Evolutionary conservation across 2,329 filamentous ascomycete species (phyloP).

Genomic region (Aschersonia sp.): DNA sequence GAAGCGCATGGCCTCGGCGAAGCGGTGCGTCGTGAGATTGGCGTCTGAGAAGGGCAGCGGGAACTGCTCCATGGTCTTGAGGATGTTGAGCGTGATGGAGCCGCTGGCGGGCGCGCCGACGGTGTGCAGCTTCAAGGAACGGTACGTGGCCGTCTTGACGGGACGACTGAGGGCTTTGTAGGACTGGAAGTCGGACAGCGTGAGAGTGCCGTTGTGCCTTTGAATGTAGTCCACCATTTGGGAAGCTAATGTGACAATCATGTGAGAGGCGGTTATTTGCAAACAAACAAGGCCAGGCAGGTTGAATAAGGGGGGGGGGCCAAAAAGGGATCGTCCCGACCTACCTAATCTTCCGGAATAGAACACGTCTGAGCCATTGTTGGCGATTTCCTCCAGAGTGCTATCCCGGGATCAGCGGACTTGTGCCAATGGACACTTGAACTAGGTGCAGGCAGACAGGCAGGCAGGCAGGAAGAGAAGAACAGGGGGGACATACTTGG

Average conservation of each 20-base stretch:
- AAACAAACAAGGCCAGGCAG: background rate
- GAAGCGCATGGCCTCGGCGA: slow-evolving; percentile 82
- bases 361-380: slow-evolving; percentile 57
- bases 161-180: slow-evolving; percentile 55
- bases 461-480: no score
- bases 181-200: slow-evolving; percentile 56
- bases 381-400: slow-evolving; percentile 64
- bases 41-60: slow-evolving; percentile 31
- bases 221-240: slow-evolving; percentile 58
- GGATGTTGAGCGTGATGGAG: slow-evolving; percentile 54
- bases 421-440: background rate
- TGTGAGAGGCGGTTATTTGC: slow-evolving; percentile 2
- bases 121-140: slow-evolving; percentile 54
- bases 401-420: slow-evolving; percentile 6
- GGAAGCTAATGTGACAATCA: slow-evolving; percentile 35
- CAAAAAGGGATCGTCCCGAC: background rate
- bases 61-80: slow-evolving; percentile 78
- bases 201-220: slow-evolving; percentile 68
- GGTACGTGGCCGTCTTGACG: slow-evolving; percentile 50
- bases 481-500: slow-evolving; percentile 22
- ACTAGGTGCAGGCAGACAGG: no score
- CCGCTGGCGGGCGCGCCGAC: slow-evolving; percentile 68
- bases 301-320: background rate
- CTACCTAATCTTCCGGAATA: slow-evolving; percentile 53
- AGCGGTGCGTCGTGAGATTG: slow-evolving; percentile 63